Evolutionary conservation across 1,139 yeast species (phyloP).

Genomic region (Magnusiomyces sp.): DNA sequence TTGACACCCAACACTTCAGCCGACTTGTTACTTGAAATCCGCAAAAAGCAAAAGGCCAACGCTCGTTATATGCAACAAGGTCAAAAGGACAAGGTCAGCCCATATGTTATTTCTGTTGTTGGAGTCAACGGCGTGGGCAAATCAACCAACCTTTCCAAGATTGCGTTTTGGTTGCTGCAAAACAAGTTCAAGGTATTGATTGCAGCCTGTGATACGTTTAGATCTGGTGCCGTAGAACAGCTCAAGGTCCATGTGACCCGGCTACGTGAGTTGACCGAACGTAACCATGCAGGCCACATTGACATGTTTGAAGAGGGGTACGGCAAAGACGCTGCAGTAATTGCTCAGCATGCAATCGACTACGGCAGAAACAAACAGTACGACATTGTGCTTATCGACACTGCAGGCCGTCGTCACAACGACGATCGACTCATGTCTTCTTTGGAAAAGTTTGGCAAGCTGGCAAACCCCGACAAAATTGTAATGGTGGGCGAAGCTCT

Average conservation of each 20-base stretch:
- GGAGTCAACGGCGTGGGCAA: slow-evolving; percentile 99
- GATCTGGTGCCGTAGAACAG: slow-evolving; percentile 98
- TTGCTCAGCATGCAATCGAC: slow-evolving; percentile 89
- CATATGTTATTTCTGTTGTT: slow-evolving; percentile 91
- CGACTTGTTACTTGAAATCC: slow-evolving; percentile 77
- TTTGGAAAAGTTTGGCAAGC: slow-evolving; percentile 86
- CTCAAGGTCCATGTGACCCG: slow-evolving; percentile 87
- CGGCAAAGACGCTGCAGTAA: slow-evolving; percentile 92
- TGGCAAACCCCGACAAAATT: slow-evolving; percentile 91
- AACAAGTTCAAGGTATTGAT: slow-evolving; percentile 79
- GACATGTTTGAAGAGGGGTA: slow-evolving; percentile 91
- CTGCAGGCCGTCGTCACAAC: slow-evolving; percentile 96
- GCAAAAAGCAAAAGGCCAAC: slow-evolving; percentile 34
- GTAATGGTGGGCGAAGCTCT: slow-evolving; percentile 98
- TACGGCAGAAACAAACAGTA: slow-evolving; percentile 57
- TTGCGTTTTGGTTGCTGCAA: slow-evolving; percentile 92
- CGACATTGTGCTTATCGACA: slow-evolving; percentile 88
- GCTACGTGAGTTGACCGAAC: slow-evolving; percentile 52
- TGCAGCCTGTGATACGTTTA: slow-evolving; percentile 95
- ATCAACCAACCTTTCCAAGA: slow-evolving; percentile 86
- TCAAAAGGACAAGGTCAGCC: slow-evolving; percentile 38
- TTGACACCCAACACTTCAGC: slow-evolving; percentile 90
- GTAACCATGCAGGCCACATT: slow-evolving; percentile 47
- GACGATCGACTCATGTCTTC: slow-evolving; percentile 96
- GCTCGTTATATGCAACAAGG: too few relatives aligned